Evolutionary conservation across 129 eudicot genomes (phyloP), one percentile per base, ranked within the genome.

Genomic region (Flaveria sonorensis): DNA sequence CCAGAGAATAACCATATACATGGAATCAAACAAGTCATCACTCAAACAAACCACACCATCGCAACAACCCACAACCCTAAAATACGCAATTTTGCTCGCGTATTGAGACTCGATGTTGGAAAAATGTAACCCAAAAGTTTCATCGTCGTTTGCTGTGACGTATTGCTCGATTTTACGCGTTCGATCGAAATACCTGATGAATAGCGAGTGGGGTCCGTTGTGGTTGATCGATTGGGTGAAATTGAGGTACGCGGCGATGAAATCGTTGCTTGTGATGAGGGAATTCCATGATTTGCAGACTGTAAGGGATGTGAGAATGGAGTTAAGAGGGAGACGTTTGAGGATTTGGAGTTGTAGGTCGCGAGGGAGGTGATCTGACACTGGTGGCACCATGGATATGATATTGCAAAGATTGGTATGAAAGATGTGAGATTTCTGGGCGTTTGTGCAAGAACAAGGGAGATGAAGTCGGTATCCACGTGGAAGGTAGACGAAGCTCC

Each of bases 281-380:
- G 83, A 70, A 78, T 85, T 65, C 89, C 95, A 89, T 42, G 86
- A 82, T 83, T 85, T 85, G 87, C 77, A 82, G 62, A 89, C 95
- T 5, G 71, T 20, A 12, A 84, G 83, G 75, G 67, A 87, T 19
- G 73, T 83, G 43, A 87, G 71, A 5, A 89, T 72, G 21, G 85
- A 78, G 26, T 83, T 67, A 12, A 62, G 73, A 42, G 89, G 91
- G 15, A 89, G 81, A 18, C 68, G 79, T 56, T 62, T 72, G 79
- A 87, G 89, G 69, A 89, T 87, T 63, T 89, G 86, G 73, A 73
- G 60, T n/a, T 82, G 51, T 23, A 89, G 68, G n/a, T 89, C 94
- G 15, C 56, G 72, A 21, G 88, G 87, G 15, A 88, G 36, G 68
- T 86, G 57, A 62, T 85, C 89, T 13, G 81, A 85, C 92, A 88